Evolutionary conservation across 2,329 filamentous ascomycete species (phyloP), one percentile per base, ranked within the genome.

Genomic region (Aspergillus puulaauensis): DNA sequence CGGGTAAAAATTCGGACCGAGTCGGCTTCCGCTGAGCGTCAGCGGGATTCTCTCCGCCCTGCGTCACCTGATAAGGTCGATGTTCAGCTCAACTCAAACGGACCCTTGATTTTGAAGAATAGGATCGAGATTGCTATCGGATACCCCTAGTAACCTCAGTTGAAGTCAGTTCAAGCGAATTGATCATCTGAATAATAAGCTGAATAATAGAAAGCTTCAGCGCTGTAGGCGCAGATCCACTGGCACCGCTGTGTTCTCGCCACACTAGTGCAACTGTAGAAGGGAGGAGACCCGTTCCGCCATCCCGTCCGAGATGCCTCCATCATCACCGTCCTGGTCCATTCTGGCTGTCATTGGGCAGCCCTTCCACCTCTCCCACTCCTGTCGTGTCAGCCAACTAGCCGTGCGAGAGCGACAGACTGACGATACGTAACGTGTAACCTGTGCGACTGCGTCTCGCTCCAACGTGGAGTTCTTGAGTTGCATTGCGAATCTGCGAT

Each of bases 31-130:
- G 66, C 66, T 64, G 66, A 68, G 66, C 33, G 54, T 64, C 64
- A 64, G 66, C 66, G 66, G 66, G 64, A 67, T 33, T 15, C 64
- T 64, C 64, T 61, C 60, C 54, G 56, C 17, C 44, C 23, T 47
- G 50, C 39, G 39, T 52, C 40, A 43, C 24, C 15, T 50, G 23
- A 50, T 40, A 31, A 17, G 9, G 15, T 14, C 19, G 11, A 49
- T 12, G 47, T 11, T 21, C 27, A 31, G 27, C 27, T 7, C 35
- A 37, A 6, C 12, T n/a, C 35, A n/a, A n/a, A n/a, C 35, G 5
- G 35, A 14, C 5, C 14, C 4, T 35, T 37, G 35, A 7, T n/a
- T n/a, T 37, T 37, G 35, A 37, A 37, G 9, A n/a, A 37, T 37
- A 37, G 27, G 9, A n/a, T n/a, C 15, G 35, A 37, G 15, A n/a